Conservation (phyloP, 1,284 basidiomycete species). For the Pseudozyma thailandica region DNA sequence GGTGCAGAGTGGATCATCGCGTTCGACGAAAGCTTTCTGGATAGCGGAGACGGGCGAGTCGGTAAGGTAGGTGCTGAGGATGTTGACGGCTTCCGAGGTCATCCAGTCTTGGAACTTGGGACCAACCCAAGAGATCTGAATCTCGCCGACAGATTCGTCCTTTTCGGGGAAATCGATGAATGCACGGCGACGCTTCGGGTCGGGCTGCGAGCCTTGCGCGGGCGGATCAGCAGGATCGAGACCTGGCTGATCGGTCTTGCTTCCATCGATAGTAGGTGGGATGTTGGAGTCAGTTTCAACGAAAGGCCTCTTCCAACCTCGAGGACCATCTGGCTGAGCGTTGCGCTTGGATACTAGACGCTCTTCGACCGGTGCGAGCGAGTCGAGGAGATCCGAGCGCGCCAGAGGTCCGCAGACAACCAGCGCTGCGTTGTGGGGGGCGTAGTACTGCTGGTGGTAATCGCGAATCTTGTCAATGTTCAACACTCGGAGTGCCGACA, state of each 20-base stretch:
- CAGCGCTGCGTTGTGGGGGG: constrained; percentile 90
- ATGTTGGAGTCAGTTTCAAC: constrained; percentile 83
- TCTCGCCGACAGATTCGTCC: constrained; percentile 92
- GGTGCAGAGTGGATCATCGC: constrained; percentile 83
- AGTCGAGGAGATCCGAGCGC: constrained; percentile 73
- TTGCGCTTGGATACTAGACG: constrained; percentile 50
- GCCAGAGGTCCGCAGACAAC: constrained; percentile 83
- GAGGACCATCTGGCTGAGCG: constrained; percentile 75
- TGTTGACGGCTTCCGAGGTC: constrained; percentile 83
- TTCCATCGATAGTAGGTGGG: constrained; percentile 71
- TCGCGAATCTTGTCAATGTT: constrained; percentile 86
- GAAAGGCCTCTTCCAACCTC: constrained; percentile 93
- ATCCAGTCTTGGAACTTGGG: constrained; percentile 80
- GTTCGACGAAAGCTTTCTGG: constrained; percentile 92
- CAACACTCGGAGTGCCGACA: constrained; percentile 87
- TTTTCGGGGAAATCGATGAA: constrained; percentile 95
- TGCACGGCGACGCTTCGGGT: constrained; percentile 70
- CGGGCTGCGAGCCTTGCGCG: constrained; percentile 29
- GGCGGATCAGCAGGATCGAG: constrained; percentile 59
- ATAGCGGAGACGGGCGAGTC: constrained; percentile 84
- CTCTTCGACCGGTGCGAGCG: constrained; percentile 70
- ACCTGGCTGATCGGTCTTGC: constrained; percentile 43
- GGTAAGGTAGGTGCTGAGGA: constrained; percentile 84
- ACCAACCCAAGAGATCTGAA: constrained; percentile 83
- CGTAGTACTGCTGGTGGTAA: constrained; percentile 91